Evolutionary conservation across 2,329 filamentous ascomycete genomes (phyloP), one percentile per base, ranked within the genome.

Genomic region (Colletotrichum camelliae): DNA sequence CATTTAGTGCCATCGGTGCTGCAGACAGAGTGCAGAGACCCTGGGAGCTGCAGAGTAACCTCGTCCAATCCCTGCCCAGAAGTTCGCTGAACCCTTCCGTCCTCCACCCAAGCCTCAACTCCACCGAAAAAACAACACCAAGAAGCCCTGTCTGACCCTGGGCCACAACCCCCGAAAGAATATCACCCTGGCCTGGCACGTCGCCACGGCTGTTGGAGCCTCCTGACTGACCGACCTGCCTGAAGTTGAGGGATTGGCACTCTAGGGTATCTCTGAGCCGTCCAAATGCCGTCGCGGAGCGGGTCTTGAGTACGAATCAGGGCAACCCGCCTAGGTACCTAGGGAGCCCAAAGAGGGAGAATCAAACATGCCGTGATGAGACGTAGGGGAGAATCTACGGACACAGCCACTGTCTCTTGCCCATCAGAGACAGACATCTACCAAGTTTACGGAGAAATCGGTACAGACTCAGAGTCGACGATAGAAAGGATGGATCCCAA

Each of bases 111-210:
- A 69, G 68, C 73, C 67, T 62, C 67, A 48, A 64, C 58, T 33
- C 74, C 64, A 69, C 74, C 48, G 16, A 65, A 73, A 75, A 75
- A 68, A 73, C 62, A 73, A 75, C 57, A 69, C 70, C 70, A 31
- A 52, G 33, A 33, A 24, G 21, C 12, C 18, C 15, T 48, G 58
- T 33, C 15, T 16, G 39, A 67, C 61, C 67, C 55, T 55, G 58
- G 62, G 29, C 67, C 67, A 52, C 43, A 37, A 61, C 37, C 67
- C 48, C 52, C 60, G 43, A 58, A 35, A 15, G 13, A 65, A 58
- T 61, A 60, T 65, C 27, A 52, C 70, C 66, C 60, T 37, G 60
- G 39, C 48, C 48, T 65, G 48, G 35, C 33, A 43, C 33, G 61
- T 43, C 61, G 33, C 72, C 71, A 65, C 37, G 60, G 67, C 48